phyloP scores from a whole-genome alignment of 495 filamentous ascomycete genomes.

The Durotheca rogersii region DNA sequence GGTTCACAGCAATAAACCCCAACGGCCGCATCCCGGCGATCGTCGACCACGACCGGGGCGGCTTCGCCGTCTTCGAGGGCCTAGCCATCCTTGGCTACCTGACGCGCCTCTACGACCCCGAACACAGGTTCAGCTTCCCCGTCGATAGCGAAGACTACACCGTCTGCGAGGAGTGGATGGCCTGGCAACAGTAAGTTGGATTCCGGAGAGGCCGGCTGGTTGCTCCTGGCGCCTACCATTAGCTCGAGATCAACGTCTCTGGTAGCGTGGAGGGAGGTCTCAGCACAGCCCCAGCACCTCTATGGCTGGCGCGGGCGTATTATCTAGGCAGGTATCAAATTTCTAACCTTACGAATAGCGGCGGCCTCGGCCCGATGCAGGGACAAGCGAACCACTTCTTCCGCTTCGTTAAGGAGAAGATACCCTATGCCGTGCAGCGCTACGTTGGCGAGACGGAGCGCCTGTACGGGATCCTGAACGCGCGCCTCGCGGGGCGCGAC shows the following conservation, averaged over 20 bases:
- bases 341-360: slow-evolving; percentile 54
- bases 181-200: slow-evolving; percentile 43
- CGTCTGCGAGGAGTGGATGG: slow-evolving; percentile 67
- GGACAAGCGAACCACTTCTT: slow-evolving; percentile 85
- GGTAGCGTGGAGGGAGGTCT: too few relatives aligned
- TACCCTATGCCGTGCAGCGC: slow-evolving; percentile 73
- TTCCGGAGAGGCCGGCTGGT: neutral
- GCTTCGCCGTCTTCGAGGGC: slow-evolving; percentile 73
- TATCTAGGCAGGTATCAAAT: too few relatives aligned
- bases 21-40: slow-evolving; percentile 87
- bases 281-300: too few relatives aligned
- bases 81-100: slow-evolving; percentile 78
- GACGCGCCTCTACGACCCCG: slow-evolving; percentile 70
- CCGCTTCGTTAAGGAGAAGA: slow-evolving; percentile 72
- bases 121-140: slow-evolving; percentile 76
- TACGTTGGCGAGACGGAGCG: slow-evolving; percentile 77
- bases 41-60: slow-evolving; percentile 61
- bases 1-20: slow-evolving; percentile 66
- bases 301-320: too few relatives aligned
- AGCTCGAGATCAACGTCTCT: too few relatives aligned
- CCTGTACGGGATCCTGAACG: slow-evolving; percentile 74
- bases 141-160: slow-evolving; percentile 66
- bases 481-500: slow-evolving; percentile 57
- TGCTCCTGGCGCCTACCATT: neutral
- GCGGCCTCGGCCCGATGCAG: slow-evolving; percentile 83